Evolutionary conservation across 495 filamentous ascomycete species (phyloP).

Genomic region (Penicillium arizonense): DNA sequence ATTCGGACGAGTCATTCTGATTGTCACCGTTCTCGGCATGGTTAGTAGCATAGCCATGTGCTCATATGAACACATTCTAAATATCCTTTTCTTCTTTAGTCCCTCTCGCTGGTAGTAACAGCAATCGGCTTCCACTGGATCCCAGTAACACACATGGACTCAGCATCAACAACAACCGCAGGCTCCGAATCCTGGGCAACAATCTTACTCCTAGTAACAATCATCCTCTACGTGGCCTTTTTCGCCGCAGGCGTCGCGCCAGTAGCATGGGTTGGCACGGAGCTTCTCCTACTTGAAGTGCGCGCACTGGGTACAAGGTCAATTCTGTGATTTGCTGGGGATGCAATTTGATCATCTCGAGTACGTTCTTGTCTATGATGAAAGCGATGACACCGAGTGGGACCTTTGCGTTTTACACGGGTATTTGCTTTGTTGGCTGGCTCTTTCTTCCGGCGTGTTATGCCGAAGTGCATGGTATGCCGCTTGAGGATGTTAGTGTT

Average conservation of each 20-base stretch:
- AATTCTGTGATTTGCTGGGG: conserved; percentile 50
- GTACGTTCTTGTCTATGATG: conserved; percentile 52
- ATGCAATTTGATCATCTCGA: conserved; percentile 50
- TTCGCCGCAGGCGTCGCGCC: conserved; percentile 45
- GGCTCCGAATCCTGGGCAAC: conserved; percentile 24
- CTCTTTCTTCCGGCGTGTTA: conserved; percentile 44
- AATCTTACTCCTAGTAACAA: conserved; percentile 40
- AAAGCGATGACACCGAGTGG: conserved; percentile 45
- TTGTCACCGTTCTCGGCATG: conserved; percentile 46
- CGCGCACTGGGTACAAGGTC: conserved; percentile 49
- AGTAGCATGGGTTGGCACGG: conserved; percentile 46
- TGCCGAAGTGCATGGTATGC: conserved; percentile 48
- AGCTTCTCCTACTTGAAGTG: conserved; percentile 51
- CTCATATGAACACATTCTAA: no score
- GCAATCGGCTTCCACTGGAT: conserved; percentile 51
- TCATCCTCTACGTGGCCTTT: conserved; percentile 47
- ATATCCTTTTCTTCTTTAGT: no score
- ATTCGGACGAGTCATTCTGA: conserved; percentile 45
- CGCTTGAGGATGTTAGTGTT: conserved; percentile 46
- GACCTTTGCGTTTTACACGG: conserved; percentile 50
- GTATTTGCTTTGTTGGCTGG: conserved; percentile 48
- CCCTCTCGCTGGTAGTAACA: conserved; percentile 25
- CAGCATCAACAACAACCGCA: conserved; percentile 25
- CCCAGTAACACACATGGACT: conserved; percentile 38
- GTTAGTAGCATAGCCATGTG: conserved; percentile 15